Evolutionary conservation across 73 alveolate species (phyloP).

Genomic region (Paramecium biaurelia): DNA sequence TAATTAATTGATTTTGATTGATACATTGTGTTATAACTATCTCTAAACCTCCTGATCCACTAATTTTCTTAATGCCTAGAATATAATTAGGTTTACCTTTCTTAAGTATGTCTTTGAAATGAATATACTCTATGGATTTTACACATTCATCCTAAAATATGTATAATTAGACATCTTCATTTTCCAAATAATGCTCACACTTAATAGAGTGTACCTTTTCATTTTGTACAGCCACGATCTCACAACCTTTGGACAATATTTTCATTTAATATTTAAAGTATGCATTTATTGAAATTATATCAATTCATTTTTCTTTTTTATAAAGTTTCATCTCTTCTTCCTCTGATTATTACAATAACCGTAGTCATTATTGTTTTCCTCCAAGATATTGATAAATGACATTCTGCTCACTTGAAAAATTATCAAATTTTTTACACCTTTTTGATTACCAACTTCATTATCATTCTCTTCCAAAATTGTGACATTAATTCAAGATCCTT

Average conservation of each 20-base stretch:
- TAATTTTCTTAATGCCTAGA: not conserved
- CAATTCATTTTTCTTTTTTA: not conserved
- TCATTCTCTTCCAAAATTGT: too few species aligned
- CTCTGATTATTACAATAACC: not conserved
- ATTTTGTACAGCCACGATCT: not conserved
- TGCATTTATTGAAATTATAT: not conserved
- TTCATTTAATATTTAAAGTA: not conserved
- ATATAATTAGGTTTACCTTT: not conserved
- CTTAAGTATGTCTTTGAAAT: not conserved
- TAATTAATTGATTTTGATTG: not conserved
- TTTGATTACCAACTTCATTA: too few species aligned
- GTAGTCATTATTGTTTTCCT: not conserved
- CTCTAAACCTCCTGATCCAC: not conserved
- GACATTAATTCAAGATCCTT: too few species aligned
- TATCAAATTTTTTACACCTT: too few species aligned
- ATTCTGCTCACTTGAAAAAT: not conserved
- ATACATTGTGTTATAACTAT: not conserved
- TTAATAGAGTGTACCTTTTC: not conserved
- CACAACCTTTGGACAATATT: not conserved
- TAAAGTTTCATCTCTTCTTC: not conserved
- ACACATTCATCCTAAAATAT: not conserved
- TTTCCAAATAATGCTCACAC: not conserved
- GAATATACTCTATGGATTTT: not conserved
- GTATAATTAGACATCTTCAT: not conserved
- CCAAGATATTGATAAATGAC: not conserved